Evolutionary conservation across 345 rosid genomes (phyloP).

Genomic region (Sisymbrium altissimum): DNA sequence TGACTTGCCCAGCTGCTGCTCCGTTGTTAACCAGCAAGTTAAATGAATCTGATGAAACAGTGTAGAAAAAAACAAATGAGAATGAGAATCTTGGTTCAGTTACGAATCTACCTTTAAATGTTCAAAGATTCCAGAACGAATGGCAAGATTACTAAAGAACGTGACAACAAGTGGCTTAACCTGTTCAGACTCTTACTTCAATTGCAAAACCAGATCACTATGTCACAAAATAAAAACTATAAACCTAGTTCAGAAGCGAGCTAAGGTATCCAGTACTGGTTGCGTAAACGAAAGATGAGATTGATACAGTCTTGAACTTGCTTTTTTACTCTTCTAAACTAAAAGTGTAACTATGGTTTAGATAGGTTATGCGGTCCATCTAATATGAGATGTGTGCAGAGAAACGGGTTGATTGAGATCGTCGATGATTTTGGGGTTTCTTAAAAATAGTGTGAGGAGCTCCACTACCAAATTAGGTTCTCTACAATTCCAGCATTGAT

Average conservation of each 20-base stretch:
- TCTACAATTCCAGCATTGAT: not conserved
- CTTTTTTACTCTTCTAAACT: not conserved
- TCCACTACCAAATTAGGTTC: not conserved
- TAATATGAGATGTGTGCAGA: not conserved
- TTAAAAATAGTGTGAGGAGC: not conserved
- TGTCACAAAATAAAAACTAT: not conserved
- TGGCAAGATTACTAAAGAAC: not conserved
- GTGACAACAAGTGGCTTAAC: not conserved
- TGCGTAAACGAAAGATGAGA: not conserved
- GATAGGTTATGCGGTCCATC: not conserved
- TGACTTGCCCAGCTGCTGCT: conserved; percentile 92
- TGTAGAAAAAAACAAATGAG: not conserved
- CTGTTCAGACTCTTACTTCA: not conserved
- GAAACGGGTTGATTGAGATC: not conserved
- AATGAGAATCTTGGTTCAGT: not conserved
- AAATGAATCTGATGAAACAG: conserved; percentile 69
- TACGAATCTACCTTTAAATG: not conserved
- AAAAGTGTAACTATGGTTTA: not conserved
- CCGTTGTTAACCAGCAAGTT: conserved; percentile 93
- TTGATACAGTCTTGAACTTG: not conserved
- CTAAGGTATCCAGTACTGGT: not conserved
- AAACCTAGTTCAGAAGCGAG: not conserved
- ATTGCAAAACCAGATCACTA: not conserved
- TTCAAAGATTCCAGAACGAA: not conserved
- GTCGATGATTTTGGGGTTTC: not conserved